Evolutionary conservation across 75 land plant genomes (phyloP), one percentile per base, ranked within the genome.

Genomic region (Gnetum montanum): DNA sequence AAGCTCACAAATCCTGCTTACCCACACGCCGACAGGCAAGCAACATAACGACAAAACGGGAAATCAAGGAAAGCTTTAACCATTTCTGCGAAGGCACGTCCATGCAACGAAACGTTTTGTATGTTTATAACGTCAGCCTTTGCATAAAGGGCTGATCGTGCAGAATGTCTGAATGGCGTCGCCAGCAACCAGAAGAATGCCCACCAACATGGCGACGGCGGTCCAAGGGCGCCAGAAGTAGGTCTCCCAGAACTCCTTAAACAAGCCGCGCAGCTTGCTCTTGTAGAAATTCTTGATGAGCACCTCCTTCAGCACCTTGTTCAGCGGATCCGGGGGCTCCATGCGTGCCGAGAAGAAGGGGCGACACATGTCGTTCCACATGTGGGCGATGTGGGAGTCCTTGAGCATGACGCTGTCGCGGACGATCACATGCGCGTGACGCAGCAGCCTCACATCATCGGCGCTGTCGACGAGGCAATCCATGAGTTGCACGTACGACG

Each of bases 341-440:
- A 52, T 20, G 1, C 19, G 18, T 0, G 36, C 55, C 1, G 55
- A 2, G 0, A 52, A 50, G 24, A 52, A 52, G 3, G 55, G 55
- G 24, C 33, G 27, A 4, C 55, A 52, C 36, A 52, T 52, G 2
- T 36, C 55, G 6, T 52, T 30, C 55, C 55, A 52, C 55, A 52
- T 52, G 3, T 16, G 8, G 1, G 55, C 55, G 2, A 52, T 18
- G 34, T 31, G 33, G 5, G 31, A 23, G 36, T 52, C 55, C 0
- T 34, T 52, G 2, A 52, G 19, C 55, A 33, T 52, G 25, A 31
- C 10, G 8, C 55, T 52, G 22, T 20, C 36, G 8, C 55, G 35
- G 22, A 16, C 34, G 11, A 52, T 52, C 36, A 52, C 35, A 0
- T 52, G 35, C 13, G 31, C 8, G 6, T 19, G 4, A 4, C 36